Conservation (phyloP, 495 filamentous ascomycete genomes). For the Glonium stellatum region DNA sequence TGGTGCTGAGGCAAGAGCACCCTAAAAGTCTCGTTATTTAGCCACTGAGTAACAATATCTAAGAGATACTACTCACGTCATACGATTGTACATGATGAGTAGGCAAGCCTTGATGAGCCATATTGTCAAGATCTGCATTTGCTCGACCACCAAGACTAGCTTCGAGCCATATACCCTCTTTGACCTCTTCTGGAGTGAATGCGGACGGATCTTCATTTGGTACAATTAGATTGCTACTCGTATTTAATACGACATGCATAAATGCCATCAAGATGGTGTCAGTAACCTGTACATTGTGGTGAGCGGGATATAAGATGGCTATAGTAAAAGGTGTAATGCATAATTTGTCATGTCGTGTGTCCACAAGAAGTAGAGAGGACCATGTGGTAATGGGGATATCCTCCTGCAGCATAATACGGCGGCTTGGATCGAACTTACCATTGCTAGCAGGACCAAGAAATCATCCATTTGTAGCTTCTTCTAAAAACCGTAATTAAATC, state of each 20-base stretch:
- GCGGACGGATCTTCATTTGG: slow-evolving; percentile 47
- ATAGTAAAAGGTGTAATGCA: neutral
- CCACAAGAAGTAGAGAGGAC: neutral
- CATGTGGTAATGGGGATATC: neutral
- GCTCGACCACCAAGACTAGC: slow-evolving; percentile 44
- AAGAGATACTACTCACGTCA: slow-evolving; percentile 39
- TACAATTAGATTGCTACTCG: slow-evolving; percentile 53
- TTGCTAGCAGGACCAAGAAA: slow-evolving; percentile 50
- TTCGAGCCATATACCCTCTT: slow-evolving; percentile 50
- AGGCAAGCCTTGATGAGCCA: slow-evolving; percentile 51
- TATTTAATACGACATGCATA: slow-evolving; percentile 51
- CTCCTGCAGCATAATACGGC: neutral
- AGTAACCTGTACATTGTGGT: slow-evolving; percentile 27
- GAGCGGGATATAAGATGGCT: neutral
- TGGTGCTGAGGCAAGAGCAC: slow-evolving; percentile 40
- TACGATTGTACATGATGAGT: slow-evolving; percentile 46
- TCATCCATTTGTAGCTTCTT: slow-evolving; percentile 50
- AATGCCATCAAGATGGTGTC: slow-evolving; percentile 50
- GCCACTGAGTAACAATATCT: neutral
- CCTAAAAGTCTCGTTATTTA: slow-evolving; percentile 15
- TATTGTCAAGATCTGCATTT: slow-evolving; percentile 41
- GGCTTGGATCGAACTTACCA: slow-evolving; percentile 27
- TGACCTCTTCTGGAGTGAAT: slow-evolving; percentile 49
- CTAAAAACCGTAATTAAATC: slow-evolving; percentile 41
- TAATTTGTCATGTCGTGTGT: neutral